phyloP scores from a whole-genome alignment of 2,329 filamentous ascomycete species.

The Paecilomyces variotii region DNA sequence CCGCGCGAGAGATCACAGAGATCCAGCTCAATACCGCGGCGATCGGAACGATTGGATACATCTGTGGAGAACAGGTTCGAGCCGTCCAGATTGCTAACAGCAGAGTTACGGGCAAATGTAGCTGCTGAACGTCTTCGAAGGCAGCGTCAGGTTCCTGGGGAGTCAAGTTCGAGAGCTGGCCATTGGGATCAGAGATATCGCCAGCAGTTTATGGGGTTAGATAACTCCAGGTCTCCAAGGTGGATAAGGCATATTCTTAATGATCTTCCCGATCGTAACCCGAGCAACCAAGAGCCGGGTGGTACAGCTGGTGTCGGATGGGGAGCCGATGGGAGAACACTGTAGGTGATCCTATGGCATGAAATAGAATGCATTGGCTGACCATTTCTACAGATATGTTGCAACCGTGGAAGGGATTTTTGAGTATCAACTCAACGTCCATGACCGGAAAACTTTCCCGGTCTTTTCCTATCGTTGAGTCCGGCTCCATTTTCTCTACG shows the following conservation, averaged over 20 bases:
- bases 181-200: constrained; percentile 27
- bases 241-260: constrained; percentile 31
- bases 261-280: constrained; percentile 25
- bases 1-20: constrained; percentile 21
- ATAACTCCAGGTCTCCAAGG: constrained; percentile 27
- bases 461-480: constrained; percentile 34
- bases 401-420: constrained; percentile 43
- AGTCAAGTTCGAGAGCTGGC: constrained; percentile 22
- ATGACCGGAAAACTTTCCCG: constrained; percentile 42
- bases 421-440: constrained; percentile 39
- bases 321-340: constrained; percentile 37
- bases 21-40: constrained; percentile 28
- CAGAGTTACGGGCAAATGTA: constrained; percentile 30
- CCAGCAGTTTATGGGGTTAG: constrained; percentile 23
- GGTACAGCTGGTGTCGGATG: constrained; percentile 42
- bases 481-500: neutral
- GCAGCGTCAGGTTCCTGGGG: constrained; percentile 28
- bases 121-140: constrained; percentile 32
- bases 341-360: constrained; percentile 29
- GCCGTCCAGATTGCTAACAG: constrained; percentile 17
- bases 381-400: constrained; percentile 30
- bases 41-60: constrained; percentile 18
- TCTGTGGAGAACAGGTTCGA: constrained; percentile 19
- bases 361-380: constrained; percentile 5
- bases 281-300: constrained; percentile 29